Evolutionary conservation across 2,329 filamentous ascomycete genomes (phyloP).

Genomic region (Aspergillus aculeatinus): DNA sequence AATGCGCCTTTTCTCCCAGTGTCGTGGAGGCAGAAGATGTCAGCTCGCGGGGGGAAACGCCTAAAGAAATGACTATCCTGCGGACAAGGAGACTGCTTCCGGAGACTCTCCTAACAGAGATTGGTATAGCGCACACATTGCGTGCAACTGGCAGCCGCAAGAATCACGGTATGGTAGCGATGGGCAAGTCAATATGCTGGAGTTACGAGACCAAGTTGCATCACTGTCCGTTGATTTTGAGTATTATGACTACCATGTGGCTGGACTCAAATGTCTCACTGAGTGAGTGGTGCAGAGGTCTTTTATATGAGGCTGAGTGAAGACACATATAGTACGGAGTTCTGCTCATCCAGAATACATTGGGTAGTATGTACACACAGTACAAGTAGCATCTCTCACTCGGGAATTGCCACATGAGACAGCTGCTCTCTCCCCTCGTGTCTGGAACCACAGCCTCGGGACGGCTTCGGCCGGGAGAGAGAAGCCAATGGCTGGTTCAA

Average conservation of each 20-base stretch:
- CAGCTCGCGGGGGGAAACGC: not conserved
- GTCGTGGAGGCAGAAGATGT: not conserved
- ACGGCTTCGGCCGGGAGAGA: conserved; percentile 1
- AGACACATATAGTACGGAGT: too few relatives aligned
- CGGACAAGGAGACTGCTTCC: not conserved
- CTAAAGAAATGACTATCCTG: not conserved
- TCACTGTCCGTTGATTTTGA: not conserved
- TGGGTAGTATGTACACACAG: too few relatives aligned
- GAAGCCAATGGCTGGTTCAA: not conserved
- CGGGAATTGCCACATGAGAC: not conserved
- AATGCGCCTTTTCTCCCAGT: not conserved
- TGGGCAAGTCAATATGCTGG: not conserved
- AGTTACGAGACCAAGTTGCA: not conserved
- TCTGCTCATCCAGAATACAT: too few relatives aligned
- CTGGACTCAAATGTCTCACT: too few relatives aligned
- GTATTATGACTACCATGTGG: too few relatives aligned
- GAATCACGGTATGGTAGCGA: not conserved
- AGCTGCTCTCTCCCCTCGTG: not conserved
- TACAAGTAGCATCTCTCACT: not conserved
- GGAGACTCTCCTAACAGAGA: not conserved
- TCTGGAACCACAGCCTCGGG: conserved; percentile 1
- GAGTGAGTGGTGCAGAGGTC: too few relatives aligned
- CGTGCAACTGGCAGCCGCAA: not conserved
- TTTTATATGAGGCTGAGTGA: too few relatives aligned
- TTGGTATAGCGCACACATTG: not conserved